These are phyloP conservation scores for Xylariaceae sp. DNA, from an alignment of 2,329 filamentous ascomycete genomes.

Conservation along the genomic window DNA sequence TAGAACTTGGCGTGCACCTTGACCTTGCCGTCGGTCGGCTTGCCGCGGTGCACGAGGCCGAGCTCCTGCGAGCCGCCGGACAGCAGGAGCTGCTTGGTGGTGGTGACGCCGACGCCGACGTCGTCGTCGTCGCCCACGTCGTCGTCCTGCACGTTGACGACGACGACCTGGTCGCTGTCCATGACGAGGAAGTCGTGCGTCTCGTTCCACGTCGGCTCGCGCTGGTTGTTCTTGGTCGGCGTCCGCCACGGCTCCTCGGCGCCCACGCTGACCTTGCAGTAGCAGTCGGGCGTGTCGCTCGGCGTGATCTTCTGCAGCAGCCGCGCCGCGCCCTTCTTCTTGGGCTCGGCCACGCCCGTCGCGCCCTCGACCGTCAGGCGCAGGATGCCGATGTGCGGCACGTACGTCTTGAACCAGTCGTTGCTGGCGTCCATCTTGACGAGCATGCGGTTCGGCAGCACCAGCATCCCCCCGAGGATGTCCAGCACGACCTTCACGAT, in stretches of 20 bases:
- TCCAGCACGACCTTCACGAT: constrained; percentile 37
- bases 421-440: constrained; percentile 37
- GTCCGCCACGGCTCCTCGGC: constrained; percentile 37
- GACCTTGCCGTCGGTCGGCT: constrained; percentile 28
- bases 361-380: constrained; percentile 36
- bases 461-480: constrained; percentile 36
- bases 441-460: constrained; percentile 41
- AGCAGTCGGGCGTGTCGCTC: constrained; percentile 40
- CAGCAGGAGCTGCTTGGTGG: constrained; percentile 26
- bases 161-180: constrained; percentile 35
- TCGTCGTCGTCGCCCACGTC: constrained; percentile 41
- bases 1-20: constrained; percentile 32
- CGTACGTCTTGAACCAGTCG: constrained; percentile 41
- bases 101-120: constrained; percentile 32
- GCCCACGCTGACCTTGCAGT: constrained; percentile 34
- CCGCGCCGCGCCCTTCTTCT: constrained; percentile 30
- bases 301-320: constrained; percentile 34
- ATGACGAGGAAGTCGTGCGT: constrained; percentile 39
- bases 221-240: constrained; percentile 31
- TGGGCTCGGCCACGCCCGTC: constrained; percentile 28
- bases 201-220: constrained; percentile 38
- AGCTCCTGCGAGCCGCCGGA: constrained; percentile 33
- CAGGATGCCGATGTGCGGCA: constrained; percentile 33
- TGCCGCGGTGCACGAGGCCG: constrained; percentile 28
- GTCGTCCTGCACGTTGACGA: constrained; percentile 34